phyloP scores from a whole-genome alignment of 1,284 basidiomycete genomes.

The Nidula niveotomentosa region DNA sequence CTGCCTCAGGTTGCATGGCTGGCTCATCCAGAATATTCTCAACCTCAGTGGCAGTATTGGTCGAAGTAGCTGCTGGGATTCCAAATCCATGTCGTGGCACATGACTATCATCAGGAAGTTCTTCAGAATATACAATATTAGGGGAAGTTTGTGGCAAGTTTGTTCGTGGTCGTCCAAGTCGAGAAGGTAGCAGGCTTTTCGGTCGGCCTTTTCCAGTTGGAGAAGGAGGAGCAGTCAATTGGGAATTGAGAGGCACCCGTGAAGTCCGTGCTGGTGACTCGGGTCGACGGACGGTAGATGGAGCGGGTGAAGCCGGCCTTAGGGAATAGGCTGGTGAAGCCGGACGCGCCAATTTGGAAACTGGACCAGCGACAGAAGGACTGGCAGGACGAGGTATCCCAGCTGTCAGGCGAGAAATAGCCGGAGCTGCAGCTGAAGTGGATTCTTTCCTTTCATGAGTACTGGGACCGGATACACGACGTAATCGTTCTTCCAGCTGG shows the following conservation, averaged over 20 bases:
- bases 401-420: conserved; percentile 52
- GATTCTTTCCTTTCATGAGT: conserved; percentile 46
- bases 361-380: conserved; percentile 43
- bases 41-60: neutral
- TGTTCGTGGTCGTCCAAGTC: conserved; percentile 60
- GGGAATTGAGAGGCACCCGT: conserved; percentile 27
- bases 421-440: conserved; percentile 23
- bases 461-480: conserved; percentile 73
- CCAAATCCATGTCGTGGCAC: too few species aligned
- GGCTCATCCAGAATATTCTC: conserved; percentile 11
- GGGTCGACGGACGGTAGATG: conserved; percentile 36
- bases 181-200: conserved; percentile 69
- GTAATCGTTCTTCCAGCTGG: conserved; percentile 87
- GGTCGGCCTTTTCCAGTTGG: conserved; percentile 51
- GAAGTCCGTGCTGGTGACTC: conserved; percentile 48
- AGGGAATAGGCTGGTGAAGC: conserved; percentile 54
- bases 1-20: conserved; percentile 27
- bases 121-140: neutral
- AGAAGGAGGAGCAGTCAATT: conserved; percentile 35
- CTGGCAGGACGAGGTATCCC: conserved; percentile 62
- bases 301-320: conserved; percentile 54
- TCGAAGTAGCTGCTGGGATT: neutral
- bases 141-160: conserved; percentile 26
- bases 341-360: conserved; percentile 59
- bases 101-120: too few species aligned